A percentile compares a stretch with the other conserved stretches of the same genome.
These are phyloP conservation scores for Phytophthora capsici DNA, from an alignment of 352 stramenopile species.

Conservation along the genomic window DNA sequence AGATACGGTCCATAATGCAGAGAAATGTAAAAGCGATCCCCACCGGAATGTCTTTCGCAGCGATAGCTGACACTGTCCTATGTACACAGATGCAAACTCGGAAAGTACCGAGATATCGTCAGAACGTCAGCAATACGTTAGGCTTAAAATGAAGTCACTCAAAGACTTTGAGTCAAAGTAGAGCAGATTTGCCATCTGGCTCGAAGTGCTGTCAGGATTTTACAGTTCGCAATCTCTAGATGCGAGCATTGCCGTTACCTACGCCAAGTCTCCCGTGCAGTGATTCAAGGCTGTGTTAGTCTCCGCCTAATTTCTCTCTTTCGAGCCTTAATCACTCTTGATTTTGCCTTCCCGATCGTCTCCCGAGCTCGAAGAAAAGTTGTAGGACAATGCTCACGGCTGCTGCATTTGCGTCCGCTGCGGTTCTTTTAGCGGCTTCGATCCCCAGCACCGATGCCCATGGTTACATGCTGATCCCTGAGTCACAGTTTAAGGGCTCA, in stretches of 20 bases:
- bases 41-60: constrained; percentile 10
- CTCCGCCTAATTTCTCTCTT: not conserved
- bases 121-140: not conserved
- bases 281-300: not conserved
- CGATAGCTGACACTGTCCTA: constrained; percentile 5
- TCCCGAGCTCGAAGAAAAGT: not conserved
- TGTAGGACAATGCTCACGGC: constrained; percentile 17
- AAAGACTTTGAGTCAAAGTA: too few species aligned
- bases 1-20: not conserved
- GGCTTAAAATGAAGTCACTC: not conserved
- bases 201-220: constrained; percentile 6
- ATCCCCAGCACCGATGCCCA: constrained; percentile 28
- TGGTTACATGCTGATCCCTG: constrained; percentile 42
- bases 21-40: not conserved
- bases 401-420: constrained; percentile 26
- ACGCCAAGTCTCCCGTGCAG: not conserved
- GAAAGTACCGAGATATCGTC: not conserved
- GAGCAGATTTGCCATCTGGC: constrained; percentile 5
- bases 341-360: constrained; percentile 1
- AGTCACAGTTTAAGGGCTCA: constrained; percentile 38
- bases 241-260: constrained; percentile 3
- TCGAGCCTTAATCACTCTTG: constrained; percentile 11
- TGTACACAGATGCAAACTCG: not conserved
- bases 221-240: constrained; percentile 11
- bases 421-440: constrained; percentile 20